Evolutionary conservation across 495 filamentous ascomycete genomes (phyloP).

Genomic region (Daldinia decipiens): DNA sequence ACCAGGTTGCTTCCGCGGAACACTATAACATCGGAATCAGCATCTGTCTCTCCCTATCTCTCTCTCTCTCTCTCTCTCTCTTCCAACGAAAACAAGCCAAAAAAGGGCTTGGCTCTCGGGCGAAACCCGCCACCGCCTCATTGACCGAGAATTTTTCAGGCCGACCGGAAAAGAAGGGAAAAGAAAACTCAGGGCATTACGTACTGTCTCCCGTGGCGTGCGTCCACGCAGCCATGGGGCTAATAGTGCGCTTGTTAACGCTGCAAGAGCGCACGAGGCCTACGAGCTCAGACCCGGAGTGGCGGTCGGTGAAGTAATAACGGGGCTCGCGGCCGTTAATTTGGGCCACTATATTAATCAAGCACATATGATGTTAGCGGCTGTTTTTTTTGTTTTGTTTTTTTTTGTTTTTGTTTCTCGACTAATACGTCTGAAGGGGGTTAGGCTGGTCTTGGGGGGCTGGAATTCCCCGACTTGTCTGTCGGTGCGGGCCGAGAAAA

Average conservation of each 20-base stretch:
- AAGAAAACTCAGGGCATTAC: neutral
- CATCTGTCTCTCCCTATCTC: too few relatives aligned
- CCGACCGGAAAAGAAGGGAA: neutral
- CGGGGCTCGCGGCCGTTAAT: slow-evolving; percentile 47
- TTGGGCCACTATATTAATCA: slow-evolving; percentile 41
- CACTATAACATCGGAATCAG: neutral
- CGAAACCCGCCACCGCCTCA: neutral
- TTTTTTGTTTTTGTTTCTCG: too few relatives aligned
- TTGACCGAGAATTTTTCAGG: neutral
- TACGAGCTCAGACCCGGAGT: slow-evolving; percentile 42
- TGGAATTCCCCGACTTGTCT: neutral
- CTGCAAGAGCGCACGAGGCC: slow-evolving; percentile 47
- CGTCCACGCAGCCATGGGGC: slow-evolving; percentile 48
- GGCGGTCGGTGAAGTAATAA: slow-evolving; percentile 48
- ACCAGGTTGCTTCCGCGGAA: slow-evolving; percentile 51
- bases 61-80: too few relatives aligned
- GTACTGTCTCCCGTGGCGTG: slow-evolving; percentile 40
- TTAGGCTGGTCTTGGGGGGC: neutral
- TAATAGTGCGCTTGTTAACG: slow-evolving; percentile 51
- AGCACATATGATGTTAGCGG: too few relatives aligned
- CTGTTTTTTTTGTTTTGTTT: too few relatives aligned
- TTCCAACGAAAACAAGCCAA: neutral
- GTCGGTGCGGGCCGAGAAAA: neutral
- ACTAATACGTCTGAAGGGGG: neutral
- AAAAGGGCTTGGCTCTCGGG: neutral